Conservation (phyloP, 495 filamentous ascomycete species). For the Staphylotrichum tortipilum region DNA sequence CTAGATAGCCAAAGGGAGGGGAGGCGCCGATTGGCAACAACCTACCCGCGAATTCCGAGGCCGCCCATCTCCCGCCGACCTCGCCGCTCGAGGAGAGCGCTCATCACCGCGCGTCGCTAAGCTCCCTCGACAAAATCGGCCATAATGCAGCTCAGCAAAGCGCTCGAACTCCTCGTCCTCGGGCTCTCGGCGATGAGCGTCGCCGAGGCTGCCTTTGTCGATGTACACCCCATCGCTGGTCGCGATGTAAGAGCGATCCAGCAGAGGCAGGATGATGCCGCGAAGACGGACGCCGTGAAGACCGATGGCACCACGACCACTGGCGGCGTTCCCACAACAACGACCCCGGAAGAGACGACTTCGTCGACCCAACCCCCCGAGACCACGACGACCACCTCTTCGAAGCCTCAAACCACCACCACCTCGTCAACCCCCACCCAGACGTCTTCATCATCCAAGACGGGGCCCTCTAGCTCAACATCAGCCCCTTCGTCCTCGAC, state of each 20-base stretch:
- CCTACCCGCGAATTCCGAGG: not conserved
- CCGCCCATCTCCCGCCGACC: not conserved
- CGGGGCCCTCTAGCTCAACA: not conserved
- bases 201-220: constrained; percentile 32
- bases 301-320: not conserved
- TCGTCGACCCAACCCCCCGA: not conserved
- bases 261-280: constrained; percentile 16
- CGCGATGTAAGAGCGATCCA: constrained; percentile 13
- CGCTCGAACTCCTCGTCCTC: constrained; percentile 30
- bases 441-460: not conserved
- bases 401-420: not conserved
- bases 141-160: constrained; percentile 32
- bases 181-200: constrained; percentile 34
- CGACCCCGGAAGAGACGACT: constrained; percentile 7
- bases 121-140: constrained; percentile 2
- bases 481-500: not conserved
- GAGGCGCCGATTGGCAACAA: not conserved
- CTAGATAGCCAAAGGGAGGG: not conserved
- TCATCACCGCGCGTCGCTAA: not conserved
- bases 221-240: constrained; percentile 14
- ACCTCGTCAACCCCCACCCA: not conserved
- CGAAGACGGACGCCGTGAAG: not conserved
- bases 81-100: not conserved
- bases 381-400: constrained; percentile 2
- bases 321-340: constrained; percentile 1